These are phyloP conservation scores for Trichoderma cornu-damae DNA, from an alignment of 2,329 filamentous ascomycete species.

Conservation along the genomic window DNA sequence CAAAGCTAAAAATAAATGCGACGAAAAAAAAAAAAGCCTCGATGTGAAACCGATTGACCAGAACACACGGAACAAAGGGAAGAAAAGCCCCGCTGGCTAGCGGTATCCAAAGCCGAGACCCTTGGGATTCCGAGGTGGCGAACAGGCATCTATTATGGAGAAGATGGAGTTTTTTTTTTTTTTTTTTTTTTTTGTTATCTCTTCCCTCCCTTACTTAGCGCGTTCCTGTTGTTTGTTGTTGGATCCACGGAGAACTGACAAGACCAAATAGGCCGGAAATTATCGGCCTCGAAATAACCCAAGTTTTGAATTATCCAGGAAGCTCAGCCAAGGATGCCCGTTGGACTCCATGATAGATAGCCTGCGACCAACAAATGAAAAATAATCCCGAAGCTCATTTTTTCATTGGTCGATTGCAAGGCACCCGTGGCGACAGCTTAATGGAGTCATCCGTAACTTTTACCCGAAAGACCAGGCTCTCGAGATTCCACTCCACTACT, in stretches of 20 bases:
- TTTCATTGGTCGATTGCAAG: conserved; percentile 9
- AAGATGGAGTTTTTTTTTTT: background rate
- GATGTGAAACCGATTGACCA: background rate
- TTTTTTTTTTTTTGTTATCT: background rate
- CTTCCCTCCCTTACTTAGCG: too few species aligned
- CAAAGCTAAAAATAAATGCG: background rate
- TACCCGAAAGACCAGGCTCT: conserved; percentile 6
- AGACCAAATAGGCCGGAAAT: too few species aligned
- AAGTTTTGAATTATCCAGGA: too few species aligned
- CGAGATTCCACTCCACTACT: background rate
- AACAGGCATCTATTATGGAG: background rate
- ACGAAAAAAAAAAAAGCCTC: background rate
- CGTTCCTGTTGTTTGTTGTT: too few species aligned
- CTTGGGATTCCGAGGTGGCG: background rate
- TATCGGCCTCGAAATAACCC: too few species aligned
- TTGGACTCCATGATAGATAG: too few species aligned
- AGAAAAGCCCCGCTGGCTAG: background rate
- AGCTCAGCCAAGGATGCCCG: too few species aligned
- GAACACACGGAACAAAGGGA: background rate
- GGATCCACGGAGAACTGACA: too few species aligned
- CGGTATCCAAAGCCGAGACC: background rate
- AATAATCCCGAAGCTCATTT: background rate
- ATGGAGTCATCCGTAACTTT: conserved; percentile 6
- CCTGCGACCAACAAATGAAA: too few species aligned
- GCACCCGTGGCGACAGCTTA: background rate